Conservation (phyloP, 2,329 filamentous ascomycete species). For the Cladophialophora chaetospira region DNA sequence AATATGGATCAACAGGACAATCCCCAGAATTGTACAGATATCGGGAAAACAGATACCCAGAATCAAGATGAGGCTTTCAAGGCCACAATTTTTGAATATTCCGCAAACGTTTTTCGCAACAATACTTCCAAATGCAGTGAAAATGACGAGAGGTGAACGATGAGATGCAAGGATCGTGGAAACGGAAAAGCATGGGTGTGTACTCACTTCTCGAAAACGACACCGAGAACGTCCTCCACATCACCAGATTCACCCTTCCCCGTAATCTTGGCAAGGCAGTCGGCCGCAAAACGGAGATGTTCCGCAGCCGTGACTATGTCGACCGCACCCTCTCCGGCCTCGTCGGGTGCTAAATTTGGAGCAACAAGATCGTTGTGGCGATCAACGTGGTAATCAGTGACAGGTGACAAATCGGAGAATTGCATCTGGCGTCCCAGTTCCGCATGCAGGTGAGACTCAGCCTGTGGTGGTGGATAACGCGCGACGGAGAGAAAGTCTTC, state of each 20-base stretch:
- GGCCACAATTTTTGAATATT: neutral
- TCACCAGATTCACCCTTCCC: slow-evolving; percentile 79
- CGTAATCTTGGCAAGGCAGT: slow-evolving; percentile 81
- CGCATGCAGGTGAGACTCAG: slow-evolving; percentile 28
- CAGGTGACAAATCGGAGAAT: slow-evolving; percentile 14
- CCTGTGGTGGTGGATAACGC: neutral
- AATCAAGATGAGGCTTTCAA: slow-evolving; percentile 8
- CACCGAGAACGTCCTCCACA: slow-evolving; percentile 91
- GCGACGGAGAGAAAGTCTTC: slow-evolving; percentile 75
- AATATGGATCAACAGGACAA: slow-evolving; percentile 21
- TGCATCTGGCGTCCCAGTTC: neutral
- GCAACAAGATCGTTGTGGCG: slow-evolving; percentile 29
- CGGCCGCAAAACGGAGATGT: slow-evolving; percentile 77
- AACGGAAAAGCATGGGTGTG: slow-evolving; percentile 11
- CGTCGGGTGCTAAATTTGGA: slow-evolving; percentile 9
- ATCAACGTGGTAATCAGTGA: slow-evolving; percentile 10
- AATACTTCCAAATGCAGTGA: neutral
- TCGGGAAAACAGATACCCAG: slow-evolving; percentile 14
- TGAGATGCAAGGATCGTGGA: slow-evolving; percentile 13
- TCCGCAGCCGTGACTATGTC: slow-evolving; percentile 92
- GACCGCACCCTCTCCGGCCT: slow-evolving; percentile 41
- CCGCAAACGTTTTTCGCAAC: slow-evolving; percentile 3
- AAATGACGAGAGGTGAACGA: neutral
- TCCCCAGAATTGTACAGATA: slow-evolving; percentile 8
- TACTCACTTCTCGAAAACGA: slow-evolving; percentile 94